Evolutionary conservation across 2,329 filamentous ascomycete genomes (phyloP).

Genomic region (Aspergillus arachidicola): DNA sequence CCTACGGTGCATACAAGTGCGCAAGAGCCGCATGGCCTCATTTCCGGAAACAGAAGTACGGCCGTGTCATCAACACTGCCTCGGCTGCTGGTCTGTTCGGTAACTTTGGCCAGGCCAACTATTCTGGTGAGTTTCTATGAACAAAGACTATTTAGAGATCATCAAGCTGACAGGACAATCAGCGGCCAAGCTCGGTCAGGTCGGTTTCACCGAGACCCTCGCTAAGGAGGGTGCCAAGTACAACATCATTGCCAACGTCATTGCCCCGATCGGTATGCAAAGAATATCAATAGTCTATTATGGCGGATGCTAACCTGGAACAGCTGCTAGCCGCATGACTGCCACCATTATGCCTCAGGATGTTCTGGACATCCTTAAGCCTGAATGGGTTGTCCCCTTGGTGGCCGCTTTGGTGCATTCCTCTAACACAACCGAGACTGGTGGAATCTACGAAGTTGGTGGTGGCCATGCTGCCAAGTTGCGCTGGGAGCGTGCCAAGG

Average conservation of each 20-base stretch:
- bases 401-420: conserved; percentile 87
- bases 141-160: conserved; percentile 4
- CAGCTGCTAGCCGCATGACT: conserved; percentile 91
- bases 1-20: conserved; percentile 94
- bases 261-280: conserved; percentile 73
- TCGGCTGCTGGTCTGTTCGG: conserved; percentile 96
- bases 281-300: neutral
- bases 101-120: conserved; percentile 94
- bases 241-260: conserved; percentile 93
- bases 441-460: conserved; percentile 89
- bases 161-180: conserved; percentile 28
- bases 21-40: conserved; percentile 92
- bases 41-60: conserved; percentile 98
- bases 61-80: conserved; percentile 92
- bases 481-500: conserved; percentile 90
- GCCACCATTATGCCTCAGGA: conserved; percentile 95
- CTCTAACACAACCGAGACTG: conserved; percentile 79
- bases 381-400: conserved; percentile 92
- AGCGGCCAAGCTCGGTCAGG: conserved; percentile 91
- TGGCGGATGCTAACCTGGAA: neutral
- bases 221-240: conserved; percentile 98
- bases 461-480: conserved; percentile 91
- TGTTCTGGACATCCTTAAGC: conserved; percentile 79
- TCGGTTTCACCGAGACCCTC: conserved; percentile 96
- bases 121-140: conserved; percentile 63